Evolutionary conservation across 208 protist species (phyloP).

Genomic region (Porcisia hertigi): DNA sequence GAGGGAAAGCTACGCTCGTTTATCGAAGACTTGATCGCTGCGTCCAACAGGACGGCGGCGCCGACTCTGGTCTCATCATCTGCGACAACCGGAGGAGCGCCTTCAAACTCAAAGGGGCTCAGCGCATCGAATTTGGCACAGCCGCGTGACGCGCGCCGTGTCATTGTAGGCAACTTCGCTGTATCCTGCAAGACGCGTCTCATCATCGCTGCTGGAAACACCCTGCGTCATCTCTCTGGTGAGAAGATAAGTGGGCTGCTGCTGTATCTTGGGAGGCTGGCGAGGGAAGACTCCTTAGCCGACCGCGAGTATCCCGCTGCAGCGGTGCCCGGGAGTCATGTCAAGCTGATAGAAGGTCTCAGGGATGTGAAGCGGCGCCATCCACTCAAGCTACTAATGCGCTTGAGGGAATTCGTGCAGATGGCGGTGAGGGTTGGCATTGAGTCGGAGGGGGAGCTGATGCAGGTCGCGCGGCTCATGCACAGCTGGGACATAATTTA

Average conservation of each 20-base stretch:
- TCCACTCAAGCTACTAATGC: conserved; percentile 79
- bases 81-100: neutral
- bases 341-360: conserved; percentile 61
- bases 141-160: conserved; percentile 24
- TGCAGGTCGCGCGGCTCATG: conserved; percentile 78
- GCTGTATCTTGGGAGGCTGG: conserved; percentile 58
- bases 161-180: conserved; percentile 86
- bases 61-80: conserved; percentile 7
- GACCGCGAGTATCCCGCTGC: conserved; percentile 72
- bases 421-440: conserved; percentile 70
- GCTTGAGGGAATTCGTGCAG: conserved; percentile 69
- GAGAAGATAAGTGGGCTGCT: conserved; percentile 74
- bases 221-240: conserved; percentile 54
- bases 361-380: conserved; percentile 53
- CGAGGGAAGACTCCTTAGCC: conserved; percentile 63
- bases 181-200: conserved; percentile 85
- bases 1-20: conserved; percentile 65
- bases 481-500: conserved; percentile 90
- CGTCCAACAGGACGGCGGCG: conserved; percentile 22
- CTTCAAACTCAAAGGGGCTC: conserved; percentile 1
- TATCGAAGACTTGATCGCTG: conserved; percentile 53
- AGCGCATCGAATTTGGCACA: neutral
- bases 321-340: conserved; percentile 76
- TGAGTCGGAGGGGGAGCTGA: conserved; percentile 70
- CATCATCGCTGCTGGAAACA: conserved; percentile 71